Evolutionary conservation across 805 yeast species (phyloP).

Genomic region (Myxozyma lipomycoides): DNA sequence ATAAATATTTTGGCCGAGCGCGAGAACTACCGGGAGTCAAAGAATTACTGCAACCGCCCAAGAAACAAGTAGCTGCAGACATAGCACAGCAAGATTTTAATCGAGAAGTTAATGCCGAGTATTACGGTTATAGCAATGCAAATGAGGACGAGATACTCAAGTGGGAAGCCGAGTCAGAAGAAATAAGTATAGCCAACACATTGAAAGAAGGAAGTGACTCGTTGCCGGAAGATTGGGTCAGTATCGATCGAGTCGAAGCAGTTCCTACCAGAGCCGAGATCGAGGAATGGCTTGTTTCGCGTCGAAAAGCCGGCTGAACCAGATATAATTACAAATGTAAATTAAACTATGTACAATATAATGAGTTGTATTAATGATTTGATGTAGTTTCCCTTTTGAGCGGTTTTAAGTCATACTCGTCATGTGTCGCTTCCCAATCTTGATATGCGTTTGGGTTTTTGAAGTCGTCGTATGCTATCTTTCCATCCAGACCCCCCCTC

Average conservation of each 20-base stretch:
- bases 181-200: conserved; percentile 14
- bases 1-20: conserved; percentile 80
- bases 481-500: conserved; percentile 52
- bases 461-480: conserved; percentile 36
- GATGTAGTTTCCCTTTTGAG: background rate
- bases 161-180: conserved; percentile 26
- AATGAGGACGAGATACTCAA: conserved; percentile 17
- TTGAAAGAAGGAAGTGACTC: conserved; percentile 8
- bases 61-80: conserved; percentile 5
- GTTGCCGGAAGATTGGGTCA: conserved; percentile 14
- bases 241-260: conserved; percentile 16
- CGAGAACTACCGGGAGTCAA: conserved; percentile 71
- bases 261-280: conserved; percentile 31
- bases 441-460: conserved; percentile 20
- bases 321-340: background rate
- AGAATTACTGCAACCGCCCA: conserved; percentile 43
- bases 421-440: conserved; percentile 18
- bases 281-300: conserved; percentile 32
- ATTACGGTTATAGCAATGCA: conserved; percentile 36
- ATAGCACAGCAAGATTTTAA: conserved; percentile 2
- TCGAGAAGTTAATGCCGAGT: conserved; percentile 30
- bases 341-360: background rate
- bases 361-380: background rate
- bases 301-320: background rate
- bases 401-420: background rate